Evolutionary conservation across 2,329 filamentous ascomycete genomes (phyloP).

Genomic region (Dothideomycetidae sp.): DNA sequence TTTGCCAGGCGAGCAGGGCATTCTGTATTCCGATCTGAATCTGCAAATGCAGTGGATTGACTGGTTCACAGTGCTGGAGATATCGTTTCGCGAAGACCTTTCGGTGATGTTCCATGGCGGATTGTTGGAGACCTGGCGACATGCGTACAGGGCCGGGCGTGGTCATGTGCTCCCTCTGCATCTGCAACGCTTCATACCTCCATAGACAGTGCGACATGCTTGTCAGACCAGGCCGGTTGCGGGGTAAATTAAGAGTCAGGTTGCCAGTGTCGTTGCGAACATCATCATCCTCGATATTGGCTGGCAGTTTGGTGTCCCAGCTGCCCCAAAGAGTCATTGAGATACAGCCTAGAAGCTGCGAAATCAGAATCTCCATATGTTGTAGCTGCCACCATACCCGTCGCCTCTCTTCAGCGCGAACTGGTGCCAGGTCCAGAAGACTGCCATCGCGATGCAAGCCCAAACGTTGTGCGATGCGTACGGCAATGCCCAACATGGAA

Average conservation of each 20-base stretch:
- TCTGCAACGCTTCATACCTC: conserved; percentile 6
- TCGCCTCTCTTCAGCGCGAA: conserved; percentile 45
- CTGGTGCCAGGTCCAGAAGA: conserved; percentile 36
- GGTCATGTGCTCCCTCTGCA: conserved; percentile 5
- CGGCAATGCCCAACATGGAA: conserved; percentile 42
- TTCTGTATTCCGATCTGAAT: conserved; percentile 6
- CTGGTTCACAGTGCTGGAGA: conserved; percentile 10
- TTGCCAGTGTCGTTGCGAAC: conserved; percentile 2
- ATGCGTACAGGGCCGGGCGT: not conserved
- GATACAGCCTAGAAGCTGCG: conserved; percentile 6
- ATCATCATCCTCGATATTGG: conserved; percentile 10
- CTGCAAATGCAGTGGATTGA: conserved; percentile 9
- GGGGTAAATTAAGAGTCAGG: too few species aligned
- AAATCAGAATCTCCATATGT: conserved; percentile 9
- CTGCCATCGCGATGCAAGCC: conserved; percentile 47
- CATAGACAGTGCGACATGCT: conserved; percentile 10
- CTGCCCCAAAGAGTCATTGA: conserved; percentile 9
- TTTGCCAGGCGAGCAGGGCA: conserved; percentile 7
- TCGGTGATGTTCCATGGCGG: conserved; percentile 2
- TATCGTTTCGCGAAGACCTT: conserved; percentile 9
- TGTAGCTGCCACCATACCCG: conserved; percentile 39
- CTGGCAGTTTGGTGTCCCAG: conserved; percentile 8
- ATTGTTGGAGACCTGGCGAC: conserved; percentile 1
- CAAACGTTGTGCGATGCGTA: conserved; percentile 46
- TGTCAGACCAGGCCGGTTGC: conserved; percentile 6